Evolutionary conservation across 31 red algal genomes (phyloP).

Genomic region (Bonnemaisonia californica): DNA sequence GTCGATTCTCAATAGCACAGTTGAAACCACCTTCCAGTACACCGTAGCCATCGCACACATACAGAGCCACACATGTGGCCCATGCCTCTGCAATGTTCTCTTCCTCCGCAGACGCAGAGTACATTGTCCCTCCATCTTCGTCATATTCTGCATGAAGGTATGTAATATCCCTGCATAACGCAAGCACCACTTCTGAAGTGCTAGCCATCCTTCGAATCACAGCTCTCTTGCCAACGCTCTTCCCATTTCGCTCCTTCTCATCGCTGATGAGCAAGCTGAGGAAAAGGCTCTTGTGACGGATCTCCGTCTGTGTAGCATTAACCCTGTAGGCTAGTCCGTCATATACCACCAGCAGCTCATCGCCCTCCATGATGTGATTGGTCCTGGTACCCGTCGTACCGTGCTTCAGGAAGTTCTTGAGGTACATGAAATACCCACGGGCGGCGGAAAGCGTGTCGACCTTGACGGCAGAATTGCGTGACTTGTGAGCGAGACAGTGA

Average conservation of each 20-base stretch:
- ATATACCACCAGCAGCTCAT: conserved; percentile 60
- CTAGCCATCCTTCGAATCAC: conserved; percentile 60
- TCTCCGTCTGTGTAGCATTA: conserved; percentile 56
- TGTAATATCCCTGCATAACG: conserved; percentile 65
- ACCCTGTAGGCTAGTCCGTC: conserved; percentile 64
- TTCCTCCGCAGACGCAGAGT: conserved; percentile 67
- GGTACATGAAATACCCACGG: conserved; percentile 71
- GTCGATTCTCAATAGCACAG: conserved; percentile 61
- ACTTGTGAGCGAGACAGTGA: conserved; percentile 60
- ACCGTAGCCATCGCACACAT: conserved; percentile 69
- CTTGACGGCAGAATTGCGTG: conserved; percentile 60
- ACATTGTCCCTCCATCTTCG: conserved; percentile 61
- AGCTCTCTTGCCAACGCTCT: conserved; percentile 54
- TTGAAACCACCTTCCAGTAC: conserved; percentile 66
- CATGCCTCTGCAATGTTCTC: conserved; percentile 68
- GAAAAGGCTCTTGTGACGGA: conserved; percentile 61
- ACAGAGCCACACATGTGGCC: conserved; percentile 65
- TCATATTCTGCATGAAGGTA: conserved; percentile 71
- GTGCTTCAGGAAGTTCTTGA: conserved; percentile 71
- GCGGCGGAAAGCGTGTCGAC: conserved; percentile 64
- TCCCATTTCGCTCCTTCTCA: conserved; percentile 62
- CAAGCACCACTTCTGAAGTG: conserved; percentile 64
- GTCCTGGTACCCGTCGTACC: conserved; percentile 43
- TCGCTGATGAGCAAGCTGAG: conserved; percentile 65
- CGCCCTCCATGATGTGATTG: conserved; percentile 65